A percentile compares a stretch with the other conserved stretches of the same genome.
These are phyloP conservation scores for Ilyonectria robusta DNA, from an alignment of 2,329 filamentous ascomycete genomes.

Conservation along the genomic window DNA sequence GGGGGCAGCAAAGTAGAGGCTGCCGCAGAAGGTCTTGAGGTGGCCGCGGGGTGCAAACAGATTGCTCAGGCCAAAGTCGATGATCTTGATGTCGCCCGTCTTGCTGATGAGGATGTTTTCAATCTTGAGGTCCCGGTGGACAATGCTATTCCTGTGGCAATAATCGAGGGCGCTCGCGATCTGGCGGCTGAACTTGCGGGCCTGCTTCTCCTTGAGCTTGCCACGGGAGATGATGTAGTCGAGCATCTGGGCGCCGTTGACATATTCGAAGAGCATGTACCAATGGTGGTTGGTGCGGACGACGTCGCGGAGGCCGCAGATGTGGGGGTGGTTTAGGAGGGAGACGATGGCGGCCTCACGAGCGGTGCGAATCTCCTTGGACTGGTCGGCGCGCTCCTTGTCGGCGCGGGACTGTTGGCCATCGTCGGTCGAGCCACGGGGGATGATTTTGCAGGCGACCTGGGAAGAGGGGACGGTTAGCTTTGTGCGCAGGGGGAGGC, in stretches of 20 bases:
- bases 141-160: conserved; percentile 97
- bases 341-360: conserved; percentile 97
- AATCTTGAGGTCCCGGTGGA: conserved; percentile 97
- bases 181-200: conserved; percentile 96
- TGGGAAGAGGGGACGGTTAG: conserved; percentile 36
- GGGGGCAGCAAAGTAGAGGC: conserved; percentile 96
- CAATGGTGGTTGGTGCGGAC: conserved; percentile 97
- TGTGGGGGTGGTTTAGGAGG: conserved; percentile 93
- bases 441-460: conserved; percentile 98
- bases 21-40: conserved; percentile 97
- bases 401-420: conserved; percentile 79
- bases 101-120: conserved; percentile 99
- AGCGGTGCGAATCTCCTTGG: conserved; percentile 95
- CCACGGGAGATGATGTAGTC: conserved; percentile 99
- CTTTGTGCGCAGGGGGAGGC: conserved; percentile 17
- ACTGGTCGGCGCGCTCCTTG: conserved; percentile 92
- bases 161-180: conserved; percentile 98
- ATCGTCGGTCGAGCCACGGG: conserved; percentile 90
- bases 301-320: conserved; percentile 95
- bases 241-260: conserved; percentile 99
- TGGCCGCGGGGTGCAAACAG: conserved; percentile 88
- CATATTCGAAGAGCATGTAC: conserved; percentile 99
- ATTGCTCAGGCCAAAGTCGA: conserved; percentile 98
- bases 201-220: conserved; percentile 97
- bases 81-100: conserved; percentile 99